phyloP scores from a whole-genome alignment of 805 yeast genomes.

The Wickerhamiella musiphila region DNA sequence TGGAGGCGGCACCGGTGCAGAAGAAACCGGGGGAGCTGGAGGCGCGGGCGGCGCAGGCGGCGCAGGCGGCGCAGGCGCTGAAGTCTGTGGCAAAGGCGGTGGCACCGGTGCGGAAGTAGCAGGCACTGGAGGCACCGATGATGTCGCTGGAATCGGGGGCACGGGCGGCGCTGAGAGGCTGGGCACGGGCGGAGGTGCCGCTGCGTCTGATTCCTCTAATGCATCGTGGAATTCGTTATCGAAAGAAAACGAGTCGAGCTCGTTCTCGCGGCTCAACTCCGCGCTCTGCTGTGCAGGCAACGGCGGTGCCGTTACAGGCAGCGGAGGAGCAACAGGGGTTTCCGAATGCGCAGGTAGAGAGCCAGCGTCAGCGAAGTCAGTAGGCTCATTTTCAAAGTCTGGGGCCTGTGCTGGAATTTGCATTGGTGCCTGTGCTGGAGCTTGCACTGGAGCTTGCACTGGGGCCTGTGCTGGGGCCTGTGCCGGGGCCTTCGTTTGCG shows the following conservation, averaged over 20 bases:
- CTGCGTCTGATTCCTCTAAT: background rate
- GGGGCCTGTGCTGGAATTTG: too few species aligned
- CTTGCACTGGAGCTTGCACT: too few species aligned
- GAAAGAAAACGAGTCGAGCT: slow-evolving; percentile 15
- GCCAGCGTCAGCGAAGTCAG: too few species aligned
- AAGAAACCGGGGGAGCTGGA: slow-evolving; percentile 12
- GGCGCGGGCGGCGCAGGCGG: slow-evolving; percentile 18
- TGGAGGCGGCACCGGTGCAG: slow-evolving; percentile 22
- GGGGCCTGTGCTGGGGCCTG: too few species aligned
- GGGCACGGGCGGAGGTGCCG: background rate
- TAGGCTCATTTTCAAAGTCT: too few species aligned
- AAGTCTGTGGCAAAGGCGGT: slow-evolving; percentile 5
- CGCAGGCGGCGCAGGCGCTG: slow-evolving; percentile 14
- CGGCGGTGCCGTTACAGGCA: slow-evolving; percentile 1
- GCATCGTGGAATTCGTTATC: slow-evolving; percentile 4
- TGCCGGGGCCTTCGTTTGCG: too few species aligned
- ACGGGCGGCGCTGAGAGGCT: slow-evolving; percentile 6
- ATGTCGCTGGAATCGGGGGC: slow-evolving; percentile 18
- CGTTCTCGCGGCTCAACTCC: slow-evolving; percentile 9
- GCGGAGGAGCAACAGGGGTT: slow-evolving; percentile 4
- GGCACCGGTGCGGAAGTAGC: slow-evolving; percentile 4
- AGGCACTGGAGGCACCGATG: slow-evolving; percentile 18
- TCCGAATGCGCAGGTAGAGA: slow-evolving; percentile 5
- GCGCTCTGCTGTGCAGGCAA: background rate
- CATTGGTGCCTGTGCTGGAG: too few species aligned